Conservation (phyloP, 176 grass and related monocot genomes). For the Oryza meridionalis region DNA sequence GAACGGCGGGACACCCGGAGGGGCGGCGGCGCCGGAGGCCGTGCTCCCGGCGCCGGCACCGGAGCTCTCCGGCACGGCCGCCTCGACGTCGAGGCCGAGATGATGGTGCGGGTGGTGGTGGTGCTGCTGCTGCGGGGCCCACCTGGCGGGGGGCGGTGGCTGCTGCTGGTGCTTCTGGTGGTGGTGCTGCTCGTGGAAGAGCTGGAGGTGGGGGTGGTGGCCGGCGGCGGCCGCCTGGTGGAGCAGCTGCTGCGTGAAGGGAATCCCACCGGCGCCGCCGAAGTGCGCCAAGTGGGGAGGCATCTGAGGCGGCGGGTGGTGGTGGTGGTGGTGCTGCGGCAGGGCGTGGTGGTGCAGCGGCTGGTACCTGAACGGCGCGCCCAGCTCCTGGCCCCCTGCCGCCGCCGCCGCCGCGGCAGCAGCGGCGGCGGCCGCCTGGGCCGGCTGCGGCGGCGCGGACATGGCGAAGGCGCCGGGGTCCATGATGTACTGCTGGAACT, state of each 20-base stretch:
- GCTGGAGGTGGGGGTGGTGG: constrained; percentile 59
- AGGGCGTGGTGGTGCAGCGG: constrained; percentile 60
- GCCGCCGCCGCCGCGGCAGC: neutral
- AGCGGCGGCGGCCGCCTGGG: constrained; percentile 10
- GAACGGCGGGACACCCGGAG: constrained; percentile 55
- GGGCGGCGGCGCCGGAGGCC: constrained; percentile 27
- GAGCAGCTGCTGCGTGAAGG: constrained; percentile 84
- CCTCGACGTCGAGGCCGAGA: constrained; percentile 74
- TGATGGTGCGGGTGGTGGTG: constrained; percentile 52
- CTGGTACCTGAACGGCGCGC: constrained; percentile 49
- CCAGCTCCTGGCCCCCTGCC: constrained; percentile 34
- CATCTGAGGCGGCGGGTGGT: constrained; percentile 49
- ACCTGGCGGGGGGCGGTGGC: constrained; percentile 16
- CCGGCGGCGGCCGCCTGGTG: constrained; percentile 55
- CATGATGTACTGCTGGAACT: constrained; percentile 89
- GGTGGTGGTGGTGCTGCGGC: constrained; percentile 46
- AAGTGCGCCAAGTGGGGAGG: constrained; percentile 60
- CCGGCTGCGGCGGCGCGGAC: constrained; percentile 53
- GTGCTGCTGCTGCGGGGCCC: constrained; percentile 36
- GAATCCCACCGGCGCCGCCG: constrained; percentile 43
- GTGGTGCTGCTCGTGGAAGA: constrained; percentile 71
- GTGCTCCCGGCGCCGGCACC: constrained; percentile 15
- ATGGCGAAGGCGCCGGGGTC: constrained; percentile 53
- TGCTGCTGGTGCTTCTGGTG: constrained; percentile 29
- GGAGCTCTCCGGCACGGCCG: constrained; percentile 57